Evolutionary conservation across 805 yeast species (phyloP), one percentile per base, ranked within the genome.

Genomic region (Candida yuanshanica): DNA sequence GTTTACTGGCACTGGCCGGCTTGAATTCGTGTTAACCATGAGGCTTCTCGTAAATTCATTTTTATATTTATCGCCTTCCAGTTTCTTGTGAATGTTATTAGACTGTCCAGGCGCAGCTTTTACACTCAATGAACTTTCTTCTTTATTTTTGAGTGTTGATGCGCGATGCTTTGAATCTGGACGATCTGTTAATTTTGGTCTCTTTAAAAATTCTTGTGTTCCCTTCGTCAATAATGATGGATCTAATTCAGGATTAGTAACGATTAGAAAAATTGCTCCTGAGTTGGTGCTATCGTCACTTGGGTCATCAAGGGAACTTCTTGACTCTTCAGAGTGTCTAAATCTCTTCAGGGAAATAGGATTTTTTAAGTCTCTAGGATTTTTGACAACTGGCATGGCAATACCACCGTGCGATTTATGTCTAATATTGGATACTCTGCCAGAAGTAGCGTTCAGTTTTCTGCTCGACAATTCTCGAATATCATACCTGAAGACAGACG

Each of bases 391-490:
- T 17, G 44, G 44, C 11, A 36, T 7, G 8, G 22, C 33, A 29
- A 42, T 31, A 7, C 45, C 41, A 22, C 42, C 45, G 20, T 37
- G 39, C 18, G 35, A 24, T 5, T 17, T 26, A 14, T 11, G 4
- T 27, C 16, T 27, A 18, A 27, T 27, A 11, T 27, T 27, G 5
- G 31, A 11, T 27, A n/a, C n/a, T 12, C 8, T 12, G 17, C 16
- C 20, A 12, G 14, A 5, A 11, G 18, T 34, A 16, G 4, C 23
- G 6, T n/a, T 20, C 9, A n/a, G 20, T n/a, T 25, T 18, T 23
- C 27, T 22, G 21, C 31, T 29, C 6, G n/a, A 21, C 20, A 39
- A 16, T 6, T 48, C 43, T 8, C 33, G 41, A 27, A 49, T 45
- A 1, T 51, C 39, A 2, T 35, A 17, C 16, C 53, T 42, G 3